phyloP scores from a whole-genome alignment of 257 asterid genomes.

The Cynanchum wilfordii region DNA sequence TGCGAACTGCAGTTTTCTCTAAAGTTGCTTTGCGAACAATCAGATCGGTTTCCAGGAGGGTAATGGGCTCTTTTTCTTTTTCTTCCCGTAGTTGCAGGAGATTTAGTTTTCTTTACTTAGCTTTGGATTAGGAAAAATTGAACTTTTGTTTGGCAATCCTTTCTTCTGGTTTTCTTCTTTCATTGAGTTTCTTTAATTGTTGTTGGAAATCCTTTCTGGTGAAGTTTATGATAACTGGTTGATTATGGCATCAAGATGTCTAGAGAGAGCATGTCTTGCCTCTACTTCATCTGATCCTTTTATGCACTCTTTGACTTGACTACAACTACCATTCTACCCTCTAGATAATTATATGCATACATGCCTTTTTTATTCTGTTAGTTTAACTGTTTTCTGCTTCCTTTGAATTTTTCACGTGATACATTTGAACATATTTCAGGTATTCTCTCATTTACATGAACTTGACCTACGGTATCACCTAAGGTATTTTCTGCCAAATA shows the following conservation, averaged over 20 bases:
- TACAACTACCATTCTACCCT: background rate
- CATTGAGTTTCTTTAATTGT: background rate
- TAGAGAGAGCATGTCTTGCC: background rate
- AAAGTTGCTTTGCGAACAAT: conserved; percentile 94
- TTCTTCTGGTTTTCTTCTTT: background rate
- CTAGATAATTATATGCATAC: background rate
- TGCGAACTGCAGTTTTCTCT: conserved; percentile 91
- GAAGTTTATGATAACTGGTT: background rate
- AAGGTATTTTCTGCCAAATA: conserved; percentile 45
- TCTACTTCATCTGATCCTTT: background rate
- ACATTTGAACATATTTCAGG: conserved; percentile 47
- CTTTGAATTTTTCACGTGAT: conserved; percentile 15
- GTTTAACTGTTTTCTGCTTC: conserved; percentile 13
- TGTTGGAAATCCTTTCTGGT: background rate
- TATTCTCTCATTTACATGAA: conserved; percentile 90
- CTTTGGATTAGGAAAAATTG: background rate
- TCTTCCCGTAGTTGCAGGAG: background rate
- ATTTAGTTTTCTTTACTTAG: background rate
- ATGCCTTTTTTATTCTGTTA: background rate
- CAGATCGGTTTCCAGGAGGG: conserved; percentile 90
- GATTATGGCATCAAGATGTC: background rate
- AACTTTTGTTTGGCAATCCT: background rate
- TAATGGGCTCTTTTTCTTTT: conserved; percentile 19
- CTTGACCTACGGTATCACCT: conserved; percentile 90
- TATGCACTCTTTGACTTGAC: background rate